Base-by-base conservation (phyloP, 2,329 filamentous ascomycete species). In the Trichoderma lentiforme region DNA sequence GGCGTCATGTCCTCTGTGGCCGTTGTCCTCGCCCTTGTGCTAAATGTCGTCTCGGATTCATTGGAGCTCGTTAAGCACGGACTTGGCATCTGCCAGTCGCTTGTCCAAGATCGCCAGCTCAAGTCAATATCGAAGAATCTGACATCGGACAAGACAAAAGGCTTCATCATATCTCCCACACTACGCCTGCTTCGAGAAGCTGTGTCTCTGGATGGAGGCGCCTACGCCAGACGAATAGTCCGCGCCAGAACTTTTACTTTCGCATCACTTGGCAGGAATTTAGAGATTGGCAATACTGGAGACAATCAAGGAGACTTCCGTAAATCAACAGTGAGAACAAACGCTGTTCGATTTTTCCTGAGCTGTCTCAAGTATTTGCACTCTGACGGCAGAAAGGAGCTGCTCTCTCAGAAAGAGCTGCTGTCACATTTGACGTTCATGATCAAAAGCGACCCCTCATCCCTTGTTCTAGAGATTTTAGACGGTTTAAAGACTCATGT, bases 131-230 rank as follows among this genome's bases (percentile, higher is more conserved):
- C 93, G 36, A 90, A 91, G 73, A 94, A 93, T 73, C 83, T 98
- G 21, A 91, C 93, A 4, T 90, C 93, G 0, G 91, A 93, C 28
- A 95, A 94, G 80, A 87, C 90, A 62, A 97, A 97, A 78, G 94
- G 94, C 51, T 94, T 93, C 80, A 85, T 98, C 72, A 95, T 98
- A 73, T 96, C 94, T 3, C 95, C 96, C 1, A 95, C 93, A 28
- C 83, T 99, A 72, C 90, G 95, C 71, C 84, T 99, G 66, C 86
- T 99, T 73, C 93, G 91, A 66, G 95, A 99, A 82, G 87, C 95
- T n/a, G 89, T 93, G 18, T 90, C 87, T 70, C 92, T 97, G 74
- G 95, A 98, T 81, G 94, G 94, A 18, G 97, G 96, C 15, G 88
- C 90, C 56, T 86, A 94, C 70, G 93, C 95, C 32, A 91, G 89